Percentiles rank a stretch among this genome's conserved stretches.
These are phyloP conservation scores for Diaporthe citrichinensis DNA, from an alignment of 2,329 filamentous ascomycete genomes.

Conservation along the genomic window DNA sequence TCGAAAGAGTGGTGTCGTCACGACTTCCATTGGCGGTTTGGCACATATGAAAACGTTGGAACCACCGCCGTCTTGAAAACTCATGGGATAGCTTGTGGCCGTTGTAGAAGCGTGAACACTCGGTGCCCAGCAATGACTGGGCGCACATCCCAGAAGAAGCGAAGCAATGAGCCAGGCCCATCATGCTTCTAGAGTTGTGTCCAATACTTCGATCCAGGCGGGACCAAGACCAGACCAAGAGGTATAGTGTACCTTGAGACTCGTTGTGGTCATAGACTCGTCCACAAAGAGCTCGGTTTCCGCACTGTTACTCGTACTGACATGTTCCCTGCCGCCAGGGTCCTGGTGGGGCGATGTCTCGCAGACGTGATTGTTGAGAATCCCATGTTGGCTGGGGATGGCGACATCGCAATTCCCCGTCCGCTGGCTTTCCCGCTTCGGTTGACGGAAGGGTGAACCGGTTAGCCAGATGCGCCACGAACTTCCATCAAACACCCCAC, in stretches of 20 bases:
- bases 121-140: not conserved
- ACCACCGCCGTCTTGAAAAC: constrained; percentile 1
- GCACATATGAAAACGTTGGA: constrained; percentile 31
- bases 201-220: not conserved
- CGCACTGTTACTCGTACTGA: not conserved
- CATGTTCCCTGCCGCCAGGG: not conserved
- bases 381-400: constrained; percentile 19
- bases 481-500: not conserved
- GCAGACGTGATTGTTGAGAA: constrained; percentile 25
- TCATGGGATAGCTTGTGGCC: constrained; percentile 18
- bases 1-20: constrained; percentile 39
- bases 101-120: not conserved
- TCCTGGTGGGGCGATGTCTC: not conserved
- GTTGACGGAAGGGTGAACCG: not conserved
- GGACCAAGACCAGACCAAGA: not conserved
- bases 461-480: constrained; percentile 8
- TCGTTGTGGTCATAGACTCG: constrained; percentile 26
- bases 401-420: constrained; percentile 18
- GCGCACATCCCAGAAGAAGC: not conserved
- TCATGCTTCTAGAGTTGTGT: not conserved
- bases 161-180: not conserved
- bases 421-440: not conserved
- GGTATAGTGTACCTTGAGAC: constrained; percentile 19
- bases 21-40: constrained; percentile 21
- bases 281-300: not conserved